phyloP scores from a whole-genome alignment of 768 basidiomycete species.

The Boletus speciosus region DNA sequence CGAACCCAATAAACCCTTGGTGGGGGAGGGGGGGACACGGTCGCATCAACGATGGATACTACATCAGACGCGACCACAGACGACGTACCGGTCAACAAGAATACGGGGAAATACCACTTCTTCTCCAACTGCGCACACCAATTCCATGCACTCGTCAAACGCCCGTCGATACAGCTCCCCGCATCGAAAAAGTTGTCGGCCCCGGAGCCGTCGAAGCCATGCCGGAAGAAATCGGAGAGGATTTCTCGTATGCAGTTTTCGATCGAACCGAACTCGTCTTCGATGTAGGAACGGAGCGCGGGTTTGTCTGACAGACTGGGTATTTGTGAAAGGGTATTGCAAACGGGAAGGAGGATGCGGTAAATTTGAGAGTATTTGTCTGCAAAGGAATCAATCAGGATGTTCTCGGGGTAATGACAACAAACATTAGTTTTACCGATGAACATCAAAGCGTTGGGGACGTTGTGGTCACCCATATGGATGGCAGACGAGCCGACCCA shows the following conservation, averaged over 20 bases:
- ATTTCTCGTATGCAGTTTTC: constrained; percentile 71
- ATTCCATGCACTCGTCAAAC: constrained; percentile 88
- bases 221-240: constrained; percentile 79
- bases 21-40: background rate
- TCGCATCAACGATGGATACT: background rate
- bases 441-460: constrained; percentile 69
- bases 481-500: constrained; percentile 88
- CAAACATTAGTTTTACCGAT: constrained; percentile 44
- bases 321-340: constrained; percentile 75
- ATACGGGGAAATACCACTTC: constrained; percentile 79
- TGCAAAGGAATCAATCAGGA: constrained; percentile 13
- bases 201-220: constrained; percentile 88
- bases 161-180: constrained; percentile 79
- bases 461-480: constrained; percentile 82
- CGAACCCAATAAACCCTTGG: constrained; percentile 78
- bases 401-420: background rate
- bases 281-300: constrained; percentile 70
- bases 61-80: background rate
- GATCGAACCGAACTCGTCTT: constrained; percentile 75
- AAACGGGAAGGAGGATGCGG: constrained; percentile 83
- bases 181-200: constrained; percentile 90
- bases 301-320: constrained; percentile 63
- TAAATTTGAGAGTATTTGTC: constrained; percentile 92
- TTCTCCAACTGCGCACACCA: constrained; percentile 87
- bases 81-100: constrained; percentile 62